Evolutionary conservation across 2,329 filamentous ascomycete genomes (phyloP).

Genomic region (Clonostachys chloroleuca): DNA sequence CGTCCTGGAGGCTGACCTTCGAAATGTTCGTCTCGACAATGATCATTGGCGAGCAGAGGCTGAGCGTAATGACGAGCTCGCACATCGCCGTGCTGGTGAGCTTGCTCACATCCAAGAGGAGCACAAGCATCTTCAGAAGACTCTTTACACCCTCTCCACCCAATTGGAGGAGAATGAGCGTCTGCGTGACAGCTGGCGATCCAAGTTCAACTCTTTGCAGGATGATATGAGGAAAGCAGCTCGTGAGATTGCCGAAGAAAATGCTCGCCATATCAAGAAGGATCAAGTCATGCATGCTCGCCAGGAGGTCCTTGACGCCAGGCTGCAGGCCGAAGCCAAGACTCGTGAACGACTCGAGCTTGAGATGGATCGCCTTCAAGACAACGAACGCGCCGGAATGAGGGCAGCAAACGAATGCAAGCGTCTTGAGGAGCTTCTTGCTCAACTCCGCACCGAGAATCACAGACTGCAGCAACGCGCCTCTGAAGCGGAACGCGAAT

Average conservation of each 20-base stretch:
- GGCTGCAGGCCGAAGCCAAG: constrained; percentile 69
- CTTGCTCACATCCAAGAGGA: constrained; percentile 43
- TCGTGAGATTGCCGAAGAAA: constrained; percentile 77
- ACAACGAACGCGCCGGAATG: constrained; percentile 61
- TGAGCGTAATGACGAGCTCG: constrained; percentile 51
- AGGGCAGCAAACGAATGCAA: constrained; percentile 58
- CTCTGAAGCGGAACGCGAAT: constrained; percentile 72
- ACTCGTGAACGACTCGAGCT: constrained; percentile 63
- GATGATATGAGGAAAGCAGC: constrained; percentile 80
- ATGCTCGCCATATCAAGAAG: constrained; percentile 71
- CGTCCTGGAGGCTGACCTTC: constrained; percentile 48
- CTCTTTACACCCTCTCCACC: constrained; percentile 67
- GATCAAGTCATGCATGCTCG: constrained; percentile 76
- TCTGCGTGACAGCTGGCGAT: constrained; percentile 77
- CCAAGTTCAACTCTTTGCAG: constrained; percentile 81
- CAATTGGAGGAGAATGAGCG: constrained; percentile 85
- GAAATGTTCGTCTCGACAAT: constrained; percentile 49
- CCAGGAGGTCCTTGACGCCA: constrained; percentile 74
- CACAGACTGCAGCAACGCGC: constrained; percentile 67
- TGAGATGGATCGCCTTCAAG: constrained; percentile 62
- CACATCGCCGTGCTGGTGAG: constrained; percentile 43
- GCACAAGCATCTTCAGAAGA: constrained; percentile 71
- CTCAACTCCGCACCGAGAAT: constrained; percentile 61
- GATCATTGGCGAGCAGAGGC: constrained; percentile 59
- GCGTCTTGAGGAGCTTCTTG: constrained; percentile 50